Evolutionary conservation across 2,329 filamentous ascomycete species (phyloP).

Genomic region (Fusarium devonianum): DNA sequence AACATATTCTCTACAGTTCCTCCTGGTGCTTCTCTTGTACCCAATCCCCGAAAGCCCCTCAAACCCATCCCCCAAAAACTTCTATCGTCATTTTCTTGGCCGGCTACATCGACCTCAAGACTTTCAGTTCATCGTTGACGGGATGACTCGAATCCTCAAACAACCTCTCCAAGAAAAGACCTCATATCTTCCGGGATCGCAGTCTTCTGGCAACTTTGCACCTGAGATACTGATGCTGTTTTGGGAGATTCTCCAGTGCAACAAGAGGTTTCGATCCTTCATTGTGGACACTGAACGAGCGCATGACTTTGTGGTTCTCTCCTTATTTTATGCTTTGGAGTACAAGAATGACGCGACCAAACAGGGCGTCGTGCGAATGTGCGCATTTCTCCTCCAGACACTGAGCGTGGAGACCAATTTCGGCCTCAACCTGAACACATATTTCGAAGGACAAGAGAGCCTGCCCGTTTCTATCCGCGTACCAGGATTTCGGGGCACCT

Average conservation of each 20-base stretch:
- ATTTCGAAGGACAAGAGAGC: constrained; percentile 87
- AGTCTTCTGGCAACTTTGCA: constrained; percentile 82
- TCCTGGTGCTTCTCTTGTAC: constrained; percentile 86
- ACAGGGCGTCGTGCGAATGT: constrained; percentile 94
- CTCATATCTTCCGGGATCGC: constrained; percentile 86
- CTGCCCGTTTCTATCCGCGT: constrained; percentile 83
- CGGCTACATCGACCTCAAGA: constrained; percentile 92
- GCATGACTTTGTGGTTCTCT: constrained; percentile 89
- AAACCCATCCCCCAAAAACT: constrained; percentile 78
- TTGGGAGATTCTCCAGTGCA: constrained; percentile 97
- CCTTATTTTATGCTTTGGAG: constrained; percentile 92
- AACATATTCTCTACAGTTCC: constrained; percentile 87
- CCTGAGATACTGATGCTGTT: constrained; percentile 97
- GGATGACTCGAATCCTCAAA: constrained; percentile 90
- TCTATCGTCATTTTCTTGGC: constrained; percentile 90
- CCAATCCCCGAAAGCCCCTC: constrained; percentile 81
- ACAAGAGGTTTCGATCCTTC: constrained; percentile 95
- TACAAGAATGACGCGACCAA: constrained; percentile 85
- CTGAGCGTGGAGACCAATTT: constrained; percentile 93
- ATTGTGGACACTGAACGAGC: constrained; percentile 95
- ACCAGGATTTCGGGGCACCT: constrained; percentile 83
- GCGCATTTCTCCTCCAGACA: constrained; percentile 94
- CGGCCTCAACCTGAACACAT: constrained; percentile 86
- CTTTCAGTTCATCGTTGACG: constrained; percentile 96
- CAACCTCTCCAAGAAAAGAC: constrained; percentile 89